Evolutionary conservation across 768 basidiomycete genomes (phyloP).

Genomic region (Rickenella mellea): DNA sequence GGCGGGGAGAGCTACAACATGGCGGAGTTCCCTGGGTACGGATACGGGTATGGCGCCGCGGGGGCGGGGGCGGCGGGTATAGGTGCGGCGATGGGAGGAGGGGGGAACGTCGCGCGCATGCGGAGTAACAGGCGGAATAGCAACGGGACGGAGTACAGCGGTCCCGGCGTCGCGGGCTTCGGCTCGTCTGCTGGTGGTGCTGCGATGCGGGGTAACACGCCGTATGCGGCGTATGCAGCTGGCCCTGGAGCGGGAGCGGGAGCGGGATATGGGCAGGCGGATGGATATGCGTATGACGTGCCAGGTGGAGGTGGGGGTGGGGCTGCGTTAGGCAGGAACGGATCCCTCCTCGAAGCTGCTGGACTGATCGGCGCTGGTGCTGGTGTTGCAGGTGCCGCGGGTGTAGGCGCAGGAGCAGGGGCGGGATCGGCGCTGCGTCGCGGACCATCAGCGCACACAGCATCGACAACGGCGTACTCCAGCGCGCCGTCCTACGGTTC

Average conservation of each 20-base stretch:
- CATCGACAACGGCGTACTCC: conserved; percentile 22
- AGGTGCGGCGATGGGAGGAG: neutral
- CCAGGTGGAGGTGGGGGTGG: conserved; percentile 21
- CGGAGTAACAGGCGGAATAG: neutral
- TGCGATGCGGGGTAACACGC: conserved; percentile 1
- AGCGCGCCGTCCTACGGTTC: conserved; percentile 31
- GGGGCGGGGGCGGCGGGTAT: neutral
- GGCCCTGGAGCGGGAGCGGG: conserved; percentile 13
- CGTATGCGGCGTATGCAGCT: conserved; percentile 19
- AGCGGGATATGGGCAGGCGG: conserved; percentile 12
- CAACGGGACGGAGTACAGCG: neutral
- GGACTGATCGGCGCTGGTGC: too few species aligned
- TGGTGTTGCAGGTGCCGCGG: conserved; percentile 33
- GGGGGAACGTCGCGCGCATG: neutral
- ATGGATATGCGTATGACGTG: too few species aligned
- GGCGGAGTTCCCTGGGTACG: neutral
- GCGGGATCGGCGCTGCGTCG: conserved; percentile 20
- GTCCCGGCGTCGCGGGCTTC: neutral
- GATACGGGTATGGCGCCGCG: neutral
- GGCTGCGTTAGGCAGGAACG: too few species aligned
- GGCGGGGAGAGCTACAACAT: conserved; percentile 1
- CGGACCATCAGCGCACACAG: conserved; percentile 19
- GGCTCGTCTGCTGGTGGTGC: neutral
- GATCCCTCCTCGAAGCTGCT: too few species aligned
- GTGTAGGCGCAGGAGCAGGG: conserved; percentile 24